Evolutionary conservation across 2,329 filamentous ascomycete species (phyloP).

Genomic region (Elsinoe arachidis): DNA sequence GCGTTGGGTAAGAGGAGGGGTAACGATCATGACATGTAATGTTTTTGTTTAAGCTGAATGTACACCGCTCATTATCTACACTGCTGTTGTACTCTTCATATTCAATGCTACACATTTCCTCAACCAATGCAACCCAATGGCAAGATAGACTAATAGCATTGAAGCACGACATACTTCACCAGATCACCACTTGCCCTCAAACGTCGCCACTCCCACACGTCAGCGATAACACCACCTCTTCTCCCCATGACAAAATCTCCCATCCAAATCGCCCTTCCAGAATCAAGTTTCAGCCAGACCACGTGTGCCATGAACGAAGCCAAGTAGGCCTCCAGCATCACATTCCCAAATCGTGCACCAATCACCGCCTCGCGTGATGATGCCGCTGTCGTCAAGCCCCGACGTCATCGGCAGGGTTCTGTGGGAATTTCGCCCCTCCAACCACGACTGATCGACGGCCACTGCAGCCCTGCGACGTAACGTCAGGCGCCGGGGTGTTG

Average conservation of each 20-base stretch:
- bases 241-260: neutral
- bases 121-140: too few species aligned
- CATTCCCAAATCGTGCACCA: neutral
- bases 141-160: too few species aligned
- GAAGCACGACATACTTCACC: too few species aligned
- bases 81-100: too few species aligned
- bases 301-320: slow-evolving; percentile 9
- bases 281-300: neutral
- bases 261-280: neutral
- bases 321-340: neutral
- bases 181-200: too few species aligned
- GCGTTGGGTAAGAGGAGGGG: neutral
- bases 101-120: too few species aligned
- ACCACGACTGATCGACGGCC: neutral
- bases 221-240: neutral
- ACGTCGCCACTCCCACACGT: neutral
- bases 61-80: neutral
- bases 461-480: neutral
- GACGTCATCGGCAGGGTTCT: slow-evolving; percentile 10
- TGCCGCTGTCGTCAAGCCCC: slow-evolving; percentile 1
- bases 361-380: neutral
- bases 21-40: neutral
- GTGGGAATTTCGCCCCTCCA: neutral
- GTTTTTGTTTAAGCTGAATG: neutral
- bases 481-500: neutral